Base-by-base conservation (phyloP, 2,329 filamentous ascomycete species). In the Penicillium sclerotiorum region DNA sequence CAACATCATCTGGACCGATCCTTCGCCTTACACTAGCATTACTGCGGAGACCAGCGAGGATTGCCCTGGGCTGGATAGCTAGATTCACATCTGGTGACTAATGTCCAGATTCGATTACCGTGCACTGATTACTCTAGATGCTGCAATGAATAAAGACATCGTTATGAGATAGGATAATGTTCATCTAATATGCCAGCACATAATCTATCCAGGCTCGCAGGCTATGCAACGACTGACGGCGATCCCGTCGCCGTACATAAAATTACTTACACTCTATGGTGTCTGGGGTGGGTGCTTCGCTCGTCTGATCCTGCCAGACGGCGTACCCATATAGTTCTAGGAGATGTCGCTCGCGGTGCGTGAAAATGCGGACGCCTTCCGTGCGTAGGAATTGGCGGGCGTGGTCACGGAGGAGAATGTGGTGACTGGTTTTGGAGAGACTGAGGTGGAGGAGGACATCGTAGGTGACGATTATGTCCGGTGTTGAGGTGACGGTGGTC, bases 1-100 rank as follows among this genome's bases (percentile, higher is more conserved):
- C 44, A 71, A 85, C 57, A 56, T 82, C 13, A 84, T 85, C 53
- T 85, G 82, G 82, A 81, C 77, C 0, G 73, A 80, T 55, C 79
- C 80, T 3, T 69, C 69, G 2, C 73, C 77, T 4, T 85, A 83
- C 60, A 65, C 57, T 1, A 53, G 65, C 13, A 77, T 85, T 42
- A 75, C 73, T 0, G 59, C 65, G 0, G 64, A 70, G 21, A 76
- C 74, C 0, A 79, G 75, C 5, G 81, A 85, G 66, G 63, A 75
- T 41, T 84, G 82, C 49, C 74, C 80, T 0, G 81, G 80, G 0
- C 59, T 85, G 50, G 81, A 84, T 55, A 50, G 12, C 8, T 56
- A 53, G 39, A 33, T 39, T n/a, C 22, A 8, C 18, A 3, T 13
- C 17, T 17, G 18, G n/a, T 6, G 15, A 25, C 21, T 23, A 13